These are phyloP conservation scores for Gynostemma pentaphyllum DNA, from an alignment of 306 rosid genomes.

Conservation along the genomic window DNA sequence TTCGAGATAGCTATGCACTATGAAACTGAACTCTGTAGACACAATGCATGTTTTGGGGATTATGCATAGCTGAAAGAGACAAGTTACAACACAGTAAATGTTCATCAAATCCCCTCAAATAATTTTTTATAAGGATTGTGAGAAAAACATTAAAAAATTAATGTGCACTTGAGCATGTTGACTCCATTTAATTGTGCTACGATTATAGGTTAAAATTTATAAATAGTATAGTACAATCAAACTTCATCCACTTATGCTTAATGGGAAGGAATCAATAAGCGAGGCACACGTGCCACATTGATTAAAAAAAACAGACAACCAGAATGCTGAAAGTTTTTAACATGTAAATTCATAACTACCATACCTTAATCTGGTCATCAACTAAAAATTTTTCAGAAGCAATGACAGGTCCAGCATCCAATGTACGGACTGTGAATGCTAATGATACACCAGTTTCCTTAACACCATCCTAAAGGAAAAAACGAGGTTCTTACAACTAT, in stretches of 20 bases:
- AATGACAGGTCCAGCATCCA: constrained; percentile 91
- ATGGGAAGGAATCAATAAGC: neutral
- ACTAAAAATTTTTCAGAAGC: constrained; percentile 43
- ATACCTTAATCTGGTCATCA: constrained; percentile 67
- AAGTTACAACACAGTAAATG: neutral
- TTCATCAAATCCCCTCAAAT: neutral
- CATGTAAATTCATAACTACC: neutral
- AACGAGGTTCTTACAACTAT: neutral
- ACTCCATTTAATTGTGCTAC: neutral
- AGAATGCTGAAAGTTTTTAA: too few relatives aligned
- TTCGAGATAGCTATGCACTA: neutral
- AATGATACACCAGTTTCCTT: constrained; percentile 81
- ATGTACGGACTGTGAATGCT: constrained; percentile 79
- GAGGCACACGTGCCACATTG: neutral
- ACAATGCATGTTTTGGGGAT: neutral
- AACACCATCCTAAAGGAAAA: constrained; percentile 57
- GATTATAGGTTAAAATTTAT: neutral
- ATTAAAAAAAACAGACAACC: too few relatives aligned
- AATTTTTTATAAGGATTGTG: neutral
- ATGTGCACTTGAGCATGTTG: neutral
- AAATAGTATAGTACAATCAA: neutral
- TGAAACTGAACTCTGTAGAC: neutral
- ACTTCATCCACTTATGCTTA: neutral
- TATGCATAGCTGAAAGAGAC: neutral
- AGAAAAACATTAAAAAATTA: neutral